Conservation (phyloP, 2,329 filamentous ascomycete genomes). For the Eutypa lata region DNA sequence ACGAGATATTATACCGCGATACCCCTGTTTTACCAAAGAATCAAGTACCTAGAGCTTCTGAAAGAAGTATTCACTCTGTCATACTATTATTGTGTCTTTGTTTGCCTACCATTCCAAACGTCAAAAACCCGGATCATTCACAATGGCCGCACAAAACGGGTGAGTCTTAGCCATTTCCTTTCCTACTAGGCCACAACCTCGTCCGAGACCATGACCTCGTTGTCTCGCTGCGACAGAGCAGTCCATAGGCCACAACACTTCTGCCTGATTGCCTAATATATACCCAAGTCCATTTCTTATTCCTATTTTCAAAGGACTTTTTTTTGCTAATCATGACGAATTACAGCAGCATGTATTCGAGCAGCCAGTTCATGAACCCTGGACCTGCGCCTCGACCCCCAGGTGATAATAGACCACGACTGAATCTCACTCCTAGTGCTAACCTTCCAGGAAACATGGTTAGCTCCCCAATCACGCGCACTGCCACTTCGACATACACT, state of each 20-base stretch:
- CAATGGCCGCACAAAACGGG: slow-evolving; percentile 33
- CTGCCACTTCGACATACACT: slow-evolving; percentile 64
- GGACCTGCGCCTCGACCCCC: slow-evolving; percentile 91
- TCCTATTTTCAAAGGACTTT: background rate
- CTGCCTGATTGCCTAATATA: background rate
- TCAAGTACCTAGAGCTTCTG: background rate
- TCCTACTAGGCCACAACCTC: slow-evolving; percentile 1
- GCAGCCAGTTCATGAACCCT: slow-evolving; percentile 87
- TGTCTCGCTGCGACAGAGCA: slow-evolving; percentile 6
- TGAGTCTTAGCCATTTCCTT: slow-evolving; percentile 15
- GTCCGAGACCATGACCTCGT: background rate
- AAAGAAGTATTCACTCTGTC: background rate
- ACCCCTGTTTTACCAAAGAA: background rate
- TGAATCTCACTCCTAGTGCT: slow-evolving; percentile 74
- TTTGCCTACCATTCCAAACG: background rate
- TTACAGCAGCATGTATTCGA: slow-evolving; percentile 51
- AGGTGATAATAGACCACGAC: slow-evolving; percentile 76
- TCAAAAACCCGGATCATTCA: slow-evolving; percentile 10
- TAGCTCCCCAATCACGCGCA: slow-evolving; percentile 67
- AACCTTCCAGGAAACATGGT: slow-evolving; percentile 74
- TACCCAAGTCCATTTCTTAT: background rate
- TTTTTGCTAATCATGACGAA: slow-evolving; percentile 26
- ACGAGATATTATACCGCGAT: background rate
- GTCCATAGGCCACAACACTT: slow-evolving; percentile 9
- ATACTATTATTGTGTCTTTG: background rate